Base-by-base conservation (phyloP, 192 early-diverging fungal species). In the Cladochytrium replicatum region DNA sequence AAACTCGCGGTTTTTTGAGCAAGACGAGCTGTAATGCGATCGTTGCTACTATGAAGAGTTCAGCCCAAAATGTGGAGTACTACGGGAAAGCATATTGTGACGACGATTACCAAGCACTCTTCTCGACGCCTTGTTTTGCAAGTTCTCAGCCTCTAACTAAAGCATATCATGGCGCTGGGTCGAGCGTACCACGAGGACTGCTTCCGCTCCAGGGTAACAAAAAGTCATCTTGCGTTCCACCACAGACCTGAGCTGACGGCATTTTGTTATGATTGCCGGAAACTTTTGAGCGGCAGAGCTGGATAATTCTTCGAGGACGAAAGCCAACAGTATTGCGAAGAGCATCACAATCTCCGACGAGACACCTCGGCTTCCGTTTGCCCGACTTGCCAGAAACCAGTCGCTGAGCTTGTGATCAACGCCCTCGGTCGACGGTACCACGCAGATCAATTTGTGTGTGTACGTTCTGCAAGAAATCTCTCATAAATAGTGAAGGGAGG, bases 21-120 rank as follows among this genome's bases (percentile, higher is more conserved):
- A n/a, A n/a, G n/a, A n/a, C n/a, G n/a, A n/a, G n/a, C n/a, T n/a
- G n/a, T n/a, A n/a, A n/a, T n/a, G n/a, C n/a, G n/a, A n/a, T n/a
- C n/a, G n/a, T n/a, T n/a, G n/a, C n/a, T n/a, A n/a, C n/a, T n/a
- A n/a, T n/a, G n/a, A n/a, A n/a, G n/a, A n/a, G n/a, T n/a, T n/a
- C n/a, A n/a, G n/a, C n/a, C n/a, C n/a, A n/a, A n/a, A n/a, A n/a
- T n/a, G n/a, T n/a, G 19, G 66, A 68, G 46, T 61, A 51, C 13
- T 22, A 48, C 19, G 66, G 64, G 6, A 68, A 68, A 60, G 66
- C 66, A 1, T 68, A 62, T 29, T 68, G 66, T 24, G 5, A 32
- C 5, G 46, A 48, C 4, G 66, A 68, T 31, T 68, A 68, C 39
- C 41, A 25, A 0, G 30, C 37, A 9, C 47, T 68, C 17, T 68